A percentile compares a stretch with the other conserved stretches of the same genome.
These are phyloP conservation scores for Aspergillus ochraceoroseus DNA, from an alignment of 2,329 filamentous ascomycete genomes.

Conservation along the genomic window DNA sequence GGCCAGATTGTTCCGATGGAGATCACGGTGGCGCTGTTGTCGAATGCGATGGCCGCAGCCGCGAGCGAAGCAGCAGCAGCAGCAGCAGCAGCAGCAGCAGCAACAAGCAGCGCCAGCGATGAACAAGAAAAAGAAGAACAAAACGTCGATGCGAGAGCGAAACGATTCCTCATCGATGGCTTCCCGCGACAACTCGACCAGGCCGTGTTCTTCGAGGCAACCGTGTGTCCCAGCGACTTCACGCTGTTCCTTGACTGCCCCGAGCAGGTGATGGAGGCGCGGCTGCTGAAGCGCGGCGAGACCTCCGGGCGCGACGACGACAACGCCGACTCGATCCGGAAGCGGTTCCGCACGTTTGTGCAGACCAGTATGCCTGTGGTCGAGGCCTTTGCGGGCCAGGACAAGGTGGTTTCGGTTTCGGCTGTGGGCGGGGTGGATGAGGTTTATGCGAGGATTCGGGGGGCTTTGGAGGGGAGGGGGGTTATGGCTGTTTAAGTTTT, in stretches of 20 bases:
- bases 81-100: too few species aligned
- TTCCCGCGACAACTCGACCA: slow-evolving; percentile 98
- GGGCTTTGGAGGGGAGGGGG: slow-evolving; percentile 45
- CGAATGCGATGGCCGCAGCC: slow-evolving; percentile 85
- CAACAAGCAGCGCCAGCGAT: too few species aligned
- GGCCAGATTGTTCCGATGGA: slow-evolving; percentile 98
- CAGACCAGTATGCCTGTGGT: slow-evolving; percentile 98
- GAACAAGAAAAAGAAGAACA: not conserved
- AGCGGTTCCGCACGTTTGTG: slow-evolving; percentile 89
- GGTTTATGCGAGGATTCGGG: slow-evolving; percentile 55
- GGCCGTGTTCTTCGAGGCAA: slow-evolving; percentile 85
- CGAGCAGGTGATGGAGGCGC: slow-evolving; percentile 78
- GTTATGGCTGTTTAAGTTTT: slow-evolving; percentile 23
- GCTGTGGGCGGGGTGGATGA: slow-evolving; percentile 64
- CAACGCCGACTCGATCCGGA: slow-evolving; percentile 91
- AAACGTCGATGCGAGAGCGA: slow-evolving; percentile 40
- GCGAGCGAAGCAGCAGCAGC: too few species aligned
- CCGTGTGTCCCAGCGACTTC: slow-evolving; percentile 75
- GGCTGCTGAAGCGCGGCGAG: slow-evolving; percentile 83
- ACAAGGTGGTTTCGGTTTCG: slow-evolving; percentile 73
- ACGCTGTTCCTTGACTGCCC: slow-evolving; percentile 94
- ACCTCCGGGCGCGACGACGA: slow-evolving; percentile 88
- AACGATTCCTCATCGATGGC: slow-evolving; percentile 71
- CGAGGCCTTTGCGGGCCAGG: slow-evolving; percentile 70
- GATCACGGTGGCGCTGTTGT: slow-evolving; percentile 85